Evolutionary conservation across 257 asterid species (phyloP).

Genomic region (Ligustrum vulgare): DNA sequence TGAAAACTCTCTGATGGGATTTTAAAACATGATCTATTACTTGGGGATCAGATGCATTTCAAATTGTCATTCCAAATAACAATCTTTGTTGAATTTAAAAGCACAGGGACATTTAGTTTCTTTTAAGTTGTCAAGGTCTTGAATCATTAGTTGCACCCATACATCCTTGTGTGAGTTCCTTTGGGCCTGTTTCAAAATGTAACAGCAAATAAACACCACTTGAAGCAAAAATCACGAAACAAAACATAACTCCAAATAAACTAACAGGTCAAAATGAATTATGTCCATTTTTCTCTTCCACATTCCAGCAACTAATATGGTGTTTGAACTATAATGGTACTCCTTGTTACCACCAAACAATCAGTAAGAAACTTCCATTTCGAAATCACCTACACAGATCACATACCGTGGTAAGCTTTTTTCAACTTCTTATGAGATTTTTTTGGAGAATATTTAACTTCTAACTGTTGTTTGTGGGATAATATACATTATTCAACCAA

Average conservation of each 20-base stretch:
- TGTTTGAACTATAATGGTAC: not conserved
- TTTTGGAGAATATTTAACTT: not conserved
- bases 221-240: not conserved
- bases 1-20: too few species aligned
- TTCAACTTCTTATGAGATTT: too few species aligned
- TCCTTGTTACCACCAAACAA: not conserved
- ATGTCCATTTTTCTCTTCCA: not conserved
- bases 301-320: not conserved
- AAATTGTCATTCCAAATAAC: too few species aligned
- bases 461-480: not conserved
- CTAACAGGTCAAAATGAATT: not conserved
- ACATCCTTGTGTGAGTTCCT: constrained; percentile 62
- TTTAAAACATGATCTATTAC: too few species aligned
- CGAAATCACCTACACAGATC: constrained; percentile 7
- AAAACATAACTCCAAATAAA: not conserved
- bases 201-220: constrained; percentile 17
- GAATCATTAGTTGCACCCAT: too few species aligned
- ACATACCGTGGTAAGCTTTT: not conserved
- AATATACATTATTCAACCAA: not conserved
- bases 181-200: constrained; percentile 64
- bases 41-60: too few species aligned
- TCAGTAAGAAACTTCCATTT: not conserved
- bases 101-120: too few species aligned
- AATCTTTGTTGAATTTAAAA: too few species aligned
- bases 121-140: too few species aligned